These are phyloP conservation scores for Zizania latifolia DNA, from an alignment of 176 grass and related monocot genomes.

Conservation along the genomic window DNA sequence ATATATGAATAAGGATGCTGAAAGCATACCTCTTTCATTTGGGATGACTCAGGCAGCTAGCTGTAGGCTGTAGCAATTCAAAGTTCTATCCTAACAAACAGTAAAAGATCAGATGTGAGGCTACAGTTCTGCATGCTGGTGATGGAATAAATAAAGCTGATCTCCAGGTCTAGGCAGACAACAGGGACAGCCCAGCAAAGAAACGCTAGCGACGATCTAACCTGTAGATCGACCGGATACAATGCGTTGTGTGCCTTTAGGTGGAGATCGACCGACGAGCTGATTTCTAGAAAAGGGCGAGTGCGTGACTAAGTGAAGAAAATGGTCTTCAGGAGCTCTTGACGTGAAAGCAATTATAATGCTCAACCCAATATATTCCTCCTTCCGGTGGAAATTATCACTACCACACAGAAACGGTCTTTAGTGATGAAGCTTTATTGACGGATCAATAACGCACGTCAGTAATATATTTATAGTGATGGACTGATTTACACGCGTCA, in stretches of 20 bases:
- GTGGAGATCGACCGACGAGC: background rate
- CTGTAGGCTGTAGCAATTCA: too few species aligned
- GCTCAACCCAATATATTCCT: slow-evolving; percentile 21
- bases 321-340: background rate
- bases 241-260: background rate
- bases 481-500: too few species aligned
- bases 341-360: background rate
- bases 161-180: slow-evolving; percentile 12
- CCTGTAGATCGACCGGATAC: slow-evolving; percentile 5
- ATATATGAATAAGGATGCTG: background rate
- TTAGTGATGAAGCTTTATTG: too few species aligned
- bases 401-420: too few species aligned
- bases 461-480: too few species aligned
- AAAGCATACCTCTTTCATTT: too few species aligned
- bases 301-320: background rate
- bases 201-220: background rate
- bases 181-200: background rate
- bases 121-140: background rate
- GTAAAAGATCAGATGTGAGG: background rate
- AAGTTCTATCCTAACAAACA: background rate
- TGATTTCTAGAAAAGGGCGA: background rate
- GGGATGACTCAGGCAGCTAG: too few species aligned
- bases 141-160: too few species aligned
- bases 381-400: slow-evolving; percentile 11
- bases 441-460: too few species aligned